A percentile compares a stretch with the other conserved stretches of the same genome.
Conservation (phyloP, 192 early-diverging fungal genomes). For the Diversispora eburnea region DNA sequence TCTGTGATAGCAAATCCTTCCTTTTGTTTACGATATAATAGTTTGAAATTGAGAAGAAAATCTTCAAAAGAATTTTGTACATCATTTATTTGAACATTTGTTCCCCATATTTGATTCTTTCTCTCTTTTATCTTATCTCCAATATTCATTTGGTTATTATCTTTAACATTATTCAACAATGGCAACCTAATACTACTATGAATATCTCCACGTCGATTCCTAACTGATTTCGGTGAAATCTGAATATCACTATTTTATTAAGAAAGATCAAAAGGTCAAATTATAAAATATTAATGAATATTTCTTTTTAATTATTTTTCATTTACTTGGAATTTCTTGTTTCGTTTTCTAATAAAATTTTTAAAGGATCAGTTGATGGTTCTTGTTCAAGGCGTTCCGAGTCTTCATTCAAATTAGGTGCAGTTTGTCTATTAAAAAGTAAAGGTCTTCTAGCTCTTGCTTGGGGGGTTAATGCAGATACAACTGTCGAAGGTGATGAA, state of each 20-base stretch:
- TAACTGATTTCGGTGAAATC: background rate
- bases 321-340: background rate
- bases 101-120: slow-evolving; percentile 80
- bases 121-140: background rate
- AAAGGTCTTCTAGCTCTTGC: too few relatives aligned
- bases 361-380: background rate
- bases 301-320: background rate
- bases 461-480: too few relatives aligned
- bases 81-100: slow-evolving; percentile 85
- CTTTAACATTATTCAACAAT: background rate
- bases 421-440: too few relatives aligned
- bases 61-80: slow-evolving; percentile 73
- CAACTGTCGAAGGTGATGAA: too few relatives aligned
- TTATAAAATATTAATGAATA: background rate
- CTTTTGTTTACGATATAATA: slow-evolving; percentile 49
- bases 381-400: background rate
- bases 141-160: background rate
- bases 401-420: background rate
- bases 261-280: background rate
- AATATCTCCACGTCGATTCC: background rate
- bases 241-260: background rate
- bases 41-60: slow-evolving; percentile 74
- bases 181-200: background rate
- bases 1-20: slow-evolving; percentile 33
- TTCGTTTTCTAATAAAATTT: background rate